Base-by-base conservation (phyloP, 2,329 filamentous ascomycete genomes). In the Arthrocladium fulminans region DNA sequence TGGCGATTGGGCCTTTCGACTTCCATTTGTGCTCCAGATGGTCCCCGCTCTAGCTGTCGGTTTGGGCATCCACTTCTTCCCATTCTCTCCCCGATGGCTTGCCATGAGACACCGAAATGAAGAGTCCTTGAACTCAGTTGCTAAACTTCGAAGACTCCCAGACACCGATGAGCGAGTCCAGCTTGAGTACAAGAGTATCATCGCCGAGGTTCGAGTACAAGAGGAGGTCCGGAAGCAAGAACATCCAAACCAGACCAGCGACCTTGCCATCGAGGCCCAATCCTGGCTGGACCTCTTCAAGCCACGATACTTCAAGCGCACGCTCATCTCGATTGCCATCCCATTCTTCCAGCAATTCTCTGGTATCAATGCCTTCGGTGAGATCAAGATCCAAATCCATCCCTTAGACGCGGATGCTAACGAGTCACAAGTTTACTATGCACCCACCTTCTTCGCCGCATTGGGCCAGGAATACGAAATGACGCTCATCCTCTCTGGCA, bases 401-500 rank as follows among this genome's bases (percentile, higher is more conserved):
- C n/a, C n/a, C n/a, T n/a, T n/a, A n/a, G n/a, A n/a, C n/a, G n/a
- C n/a, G n/a, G n/a, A n/a, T n/a, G n/a, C n/a, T n/a, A n/a, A n/a
- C n/a, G n/a, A n/a, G n/a, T n/a, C n/a, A n/a, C n/a, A n/a, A n/a
- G n/a, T 53, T 34, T 81, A 81, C 64, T 83, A 80, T 61, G 77
- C 76, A 22, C 70, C 72, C 0, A 71, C 64, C 0, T 55, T 73
- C 0, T 74, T 75, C 20, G 41, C 52, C 1, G 51, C 63, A 0
- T 57, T 62, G 0, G 64, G 63, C 0, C 60, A 64, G 29, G 49
- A 53, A 0, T 45, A 51, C 1, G 54, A 62, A 1, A 63, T 60
- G 59, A 17, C 77, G 77, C 63, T 80, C 0, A 67, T 76, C 8
- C 70, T 80, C 65, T 69, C 69, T 4, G 74, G 76, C n/a, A 62